Conservation (phyloP, 805 yeast species). For the Pichia insulana region DNA sequence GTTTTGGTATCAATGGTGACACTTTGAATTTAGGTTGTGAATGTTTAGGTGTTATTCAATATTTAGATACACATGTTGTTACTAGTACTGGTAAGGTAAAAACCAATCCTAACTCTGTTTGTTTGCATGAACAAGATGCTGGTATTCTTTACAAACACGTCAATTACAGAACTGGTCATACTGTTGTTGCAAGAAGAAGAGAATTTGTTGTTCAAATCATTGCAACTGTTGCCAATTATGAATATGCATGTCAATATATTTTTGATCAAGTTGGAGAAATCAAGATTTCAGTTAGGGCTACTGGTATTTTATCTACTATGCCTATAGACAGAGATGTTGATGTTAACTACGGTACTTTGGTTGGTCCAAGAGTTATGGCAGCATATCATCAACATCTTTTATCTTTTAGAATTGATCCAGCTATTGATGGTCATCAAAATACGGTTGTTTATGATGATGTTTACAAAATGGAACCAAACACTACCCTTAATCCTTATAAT, state of each 20-base stretch:
- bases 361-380: slow-evolving; percentile 76
- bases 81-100: slow-evolving; percentile 54
- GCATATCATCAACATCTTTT: slow-evolving; percentile 79
- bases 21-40: slow-evolving; percentile 67
- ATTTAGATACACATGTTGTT: slow-evolving; percentile 53
- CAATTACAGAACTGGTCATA: slow-evolving; percentile 62
- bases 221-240: slow-evolving; percentile 81
- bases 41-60: slow-evolving; percentile 72
- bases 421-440: slow-evolving; percentile 73
- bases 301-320: slow-evolving; percentile 81
- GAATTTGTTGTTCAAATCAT: slow-evolving; percentile 73
- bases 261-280: slow-evolving; percentile 74
- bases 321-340: slow-evolving; percentile 61
- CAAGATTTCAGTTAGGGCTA: slow-evolving; percentile 72
- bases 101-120: slow-evolving; percentile 58
- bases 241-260: slow-evolving; percentile 63
- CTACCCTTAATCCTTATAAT: slow-evolving; percentile 52
- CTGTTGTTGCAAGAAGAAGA: slow-evolving; percentile 72
- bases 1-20: slow-evolving; percentile 69
- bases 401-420: slow-evolving; percentile 74
- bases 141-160: slow-evolving; percentile 73
- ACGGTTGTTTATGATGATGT: slow-evolving; percentile 66
- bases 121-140: slow-evolving; percentile 75
- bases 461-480: slow-evolving; percentile 47
- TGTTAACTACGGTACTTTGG: slow-evolving; percentile 60